A percentile compares a stretch with the other conserved stretches of the same genome.
phyloP scores from a whole-genome alignment of 495 filamentous ascomycete genomes.

The Tuber calosporum region DNA sequence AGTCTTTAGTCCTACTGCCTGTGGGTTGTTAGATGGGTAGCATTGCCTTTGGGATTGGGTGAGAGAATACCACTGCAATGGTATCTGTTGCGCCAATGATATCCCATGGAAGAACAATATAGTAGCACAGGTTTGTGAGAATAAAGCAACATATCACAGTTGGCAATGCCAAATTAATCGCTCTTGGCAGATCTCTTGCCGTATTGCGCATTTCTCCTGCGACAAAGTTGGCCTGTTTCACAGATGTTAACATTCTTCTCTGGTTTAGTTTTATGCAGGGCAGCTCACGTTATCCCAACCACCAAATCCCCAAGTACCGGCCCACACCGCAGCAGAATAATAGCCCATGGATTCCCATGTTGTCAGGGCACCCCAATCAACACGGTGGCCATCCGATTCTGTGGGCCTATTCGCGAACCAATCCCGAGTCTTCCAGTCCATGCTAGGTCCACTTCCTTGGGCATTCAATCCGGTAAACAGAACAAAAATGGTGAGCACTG shows the following conservation, averaged over 20 bases:
- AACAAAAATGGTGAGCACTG: neutral
- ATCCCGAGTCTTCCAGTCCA: slow-evolving; percentile 49
- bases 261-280: neutral
- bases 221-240: slow-evolving; percentile 50
- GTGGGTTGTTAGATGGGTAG: slow-evolving; percentile 41
- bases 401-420: slow-evolving; percentile 50
- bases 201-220: slow-evolving; percentile 50
- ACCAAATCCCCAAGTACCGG: slow-evolving; percentile 53
- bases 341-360: slow-evolving; percentile 51
- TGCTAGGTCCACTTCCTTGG: slow-evolving; percentile 43
- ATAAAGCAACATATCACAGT: slow-evolving; percentile 53
- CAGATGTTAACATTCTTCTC: slow-evolving; percentile 1
- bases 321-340: slow-evolving; percentile 51
- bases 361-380: slow-evolving; percentile 47
- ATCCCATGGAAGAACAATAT: neutral
- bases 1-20: slow-evolving; percentile 50
- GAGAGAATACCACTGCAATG: neutral
- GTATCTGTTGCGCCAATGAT: neutral
- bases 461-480: slow-evolving; percentile 28
- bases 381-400: slow-evolving; percentile 46
- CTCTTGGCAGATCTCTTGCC: slow-evolving; percentile 50
- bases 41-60: neutral
- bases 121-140: slow-evolving; percentile 15
- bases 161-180: slow-evolving; percentile 52
- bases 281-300: slow-evolving; percentile 55